These are phyloP conservation scores for Silene vulgaris DNA, from an alignment of 179 eudicot genomes.

Conservation along the genomic window DNA sequence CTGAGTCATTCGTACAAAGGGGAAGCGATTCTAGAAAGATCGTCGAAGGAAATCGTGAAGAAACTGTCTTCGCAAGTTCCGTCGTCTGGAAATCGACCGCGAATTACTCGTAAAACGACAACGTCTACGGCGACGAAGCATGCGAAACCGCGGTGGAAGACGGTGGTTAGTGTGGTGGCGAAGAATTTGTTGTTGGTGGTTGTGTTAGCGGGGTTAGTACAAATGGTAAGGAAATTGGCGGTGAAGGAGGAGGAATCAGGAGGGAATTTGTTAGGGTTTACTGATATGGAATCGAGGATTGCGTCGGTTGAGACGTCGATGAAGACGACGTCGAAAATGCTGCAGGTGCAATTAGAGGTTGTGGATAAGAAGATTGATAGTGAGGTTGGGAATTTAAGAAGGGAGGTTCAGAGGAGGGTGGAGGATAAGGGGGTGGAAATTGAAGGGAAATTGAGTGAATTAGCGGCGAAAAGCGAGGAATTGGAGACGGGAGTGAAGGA, in stretches of 20 bases:
- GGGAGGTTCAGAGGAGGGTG: slow-evolving; percentile 40
- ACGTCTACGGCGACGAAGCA: slow-evolving; percentile 13
- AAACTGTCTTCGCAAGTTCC: slow-evolving; percentile 7
- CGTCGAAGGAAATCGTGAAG: slow-evolving; percentile 31
- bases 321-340: slow-evolving; percentile 49
- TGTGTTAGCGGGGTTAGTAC: slow-evolving; percentile 49
- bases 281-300: slow-evolving; percentile 56
- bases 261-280: slow-evolving; percentile 29
- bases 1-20: slow-evolving; percentile 42
- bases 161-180: slow-evolving; percentile 45
- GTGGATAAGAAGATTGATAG: slow-evolving; percentile 55
- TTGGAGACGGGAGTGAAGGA: slow-evolving; percentile 46
- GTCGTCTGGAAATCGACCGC: slow-evolving; percentile 17
- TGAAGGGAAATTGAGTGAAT: slow-evolving; percentile 32
- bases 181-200: slow-evolving; percentile 60
- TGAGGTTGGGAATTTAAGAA: slow-evolving; percentile 38
- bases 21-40: slow-evolving; percentile 42
- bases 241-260: slow-evolving; percentile 21
- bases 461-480: slow-evolving; percentile 34
- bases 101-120: slow-evolving; percentile 22
- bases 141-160: slow-evolving; percentile 53
- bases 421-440: slow-evolving; percentile 41
- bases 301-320: slow-evolving; percentile 51
- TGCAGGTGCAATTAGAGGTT: slow-evolving; percentile 70
- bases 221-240: slow-evolving; percentile 50